Conservation (phyloP, 495 filamentous ascomycete species). For the Penicillium malachiteum region DNA sequence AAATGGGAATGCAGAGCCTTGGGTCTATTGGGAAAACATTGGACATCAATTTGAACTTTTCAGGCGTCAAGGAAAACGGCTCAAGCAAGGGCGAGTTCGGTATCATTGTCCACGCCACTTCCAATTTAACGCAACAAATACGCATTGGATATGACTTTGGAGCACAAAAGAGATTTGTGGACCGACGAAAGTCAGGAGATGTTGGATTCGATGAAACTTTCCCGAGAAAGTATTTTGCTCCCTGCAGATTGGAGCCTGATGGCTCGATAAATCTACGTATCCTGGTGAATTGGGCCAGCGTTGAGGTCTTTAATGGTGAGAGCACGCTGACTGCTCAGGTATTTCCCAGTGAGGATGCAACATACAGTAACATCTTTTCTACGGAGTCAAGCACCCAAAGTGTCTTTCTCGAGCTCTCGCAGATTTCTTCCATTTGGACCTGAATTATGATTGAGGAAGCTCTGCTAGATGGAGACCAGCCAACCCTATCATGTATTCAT, state of each 20-base stretch:
- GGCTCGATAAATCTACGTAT: slow-evolving; percentile 25
- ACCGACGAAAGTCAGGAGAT: slow-evolving; percentile 29
- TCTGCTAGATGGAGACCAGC: not conserved
- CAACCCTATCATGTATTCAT: too few species aligned
- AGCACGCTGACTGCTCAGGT: slow-evolving; percentile 37
- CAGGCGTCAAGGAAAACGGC: slow-evolving; percentile 1
- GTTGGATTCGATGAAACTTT: slow-evolving; percentile 28
- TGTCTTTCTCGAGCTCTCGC: slow-evolving; percentile 13
- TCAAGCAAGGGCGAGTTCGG: slow-evolving; percentile 20
- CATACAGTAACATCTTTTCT: slow-evolving; percentile 24
- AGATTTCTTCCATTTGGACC: slow-evolving; percentile 11
- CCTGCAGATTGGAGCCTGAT: slow-evolving; percentile 12
- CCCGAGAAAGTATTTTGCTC: slow-evolving; percentile 24
- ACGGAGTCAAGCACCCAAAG: slow-evolving; percentile 16
- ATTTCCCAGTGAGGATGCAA: slow-evolving; percentile 25
- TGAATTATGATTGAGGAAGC: not conserved
- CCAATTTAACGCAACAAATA: slow-evolving; percentile 41
- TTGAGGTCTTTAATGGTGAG: slow-evolving; percentile 35
- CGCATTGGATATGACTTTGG: slow-evolving; percentile 43
- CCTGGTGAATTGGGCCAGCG: slow-evolving; percentile 34
- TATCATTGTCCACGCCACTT: slow-evolving; percentile 23
- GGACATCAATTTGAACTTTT: slow-evolving; percentile 25
- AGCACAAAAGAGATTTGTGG: slow-evolving; percentile 31
- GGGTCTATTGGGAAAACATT: slow-evolving; percentile 20
- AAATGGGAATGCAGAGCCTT: slow-evolving; percentile 14